A percentile compares a stretch with the other conserved stretches of the same genome.
These are phyloP conservation scores for Nelumbo lutea DNA, from an alignment of 164 flowering plant species.

Conservation along the genomic window DNA sequence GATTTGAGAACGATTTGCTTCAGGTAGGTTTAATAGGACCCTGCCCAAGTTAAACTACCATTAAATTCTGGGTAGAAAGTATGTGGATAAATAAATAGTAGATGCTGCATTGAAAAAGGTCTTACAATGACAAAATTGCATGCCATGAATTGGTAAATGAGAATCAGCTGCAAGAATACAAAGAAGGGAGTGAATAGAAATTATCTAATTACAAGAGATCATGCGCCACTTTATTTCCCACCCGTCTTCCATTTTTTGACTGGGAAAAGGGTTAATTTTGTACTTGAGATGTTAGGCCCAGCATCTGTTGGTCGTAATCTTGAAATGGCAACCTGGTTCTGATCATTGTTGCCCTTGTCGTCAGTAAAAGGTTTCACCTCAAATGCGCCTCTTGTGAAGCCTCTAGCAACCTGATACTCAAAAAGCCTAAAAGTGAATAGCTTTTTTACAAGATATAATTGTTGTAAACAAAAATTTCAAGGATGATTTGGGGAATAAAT, in stretches of 20 bases:
- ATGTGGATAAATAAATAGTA: no score
- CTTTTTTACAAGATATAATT: no score
- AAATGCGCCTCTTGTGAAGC: conserved; percentile 67
- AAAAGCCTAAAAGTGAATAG: no score
- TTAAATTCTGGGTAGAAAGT: no score
- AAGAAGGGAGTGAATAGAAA: not conserved
- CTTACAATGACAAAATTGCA: no score
- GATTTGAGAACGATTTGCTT: no score
- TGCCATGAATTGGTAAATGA: no score
- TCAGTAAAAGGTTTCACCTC: conserved; percentile 64
- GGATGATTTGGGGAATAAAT: no score
- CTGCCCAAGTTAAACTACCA: no score
- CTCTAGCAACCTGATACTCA: conserved; percentile 64
- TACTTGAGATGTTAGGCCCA: conserved; percentile 23
- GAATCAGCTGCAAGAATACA: not conserved
- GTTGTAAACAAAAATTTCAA: no score
- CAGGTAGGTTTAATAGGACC: no score
- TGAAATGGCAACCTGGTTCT: conserved; percentile 44
- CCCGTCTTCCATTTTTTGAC: conserved; percentile 56
- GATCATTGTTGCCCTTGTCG: conserved; percentile 35
- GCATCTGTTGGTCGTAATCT: conserved; percentile 37
- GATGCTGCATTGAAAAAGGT: no score
- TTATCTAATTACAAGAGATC: not conserved
- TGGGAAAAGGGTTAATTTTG: conserved; percentile 55
- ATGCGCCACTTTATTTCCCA: conserved; percentile 26